Evolutionary conservation across 1,139 yeast genomes (phyloP).

Genomic region (Candida neerlandica): DNA sequence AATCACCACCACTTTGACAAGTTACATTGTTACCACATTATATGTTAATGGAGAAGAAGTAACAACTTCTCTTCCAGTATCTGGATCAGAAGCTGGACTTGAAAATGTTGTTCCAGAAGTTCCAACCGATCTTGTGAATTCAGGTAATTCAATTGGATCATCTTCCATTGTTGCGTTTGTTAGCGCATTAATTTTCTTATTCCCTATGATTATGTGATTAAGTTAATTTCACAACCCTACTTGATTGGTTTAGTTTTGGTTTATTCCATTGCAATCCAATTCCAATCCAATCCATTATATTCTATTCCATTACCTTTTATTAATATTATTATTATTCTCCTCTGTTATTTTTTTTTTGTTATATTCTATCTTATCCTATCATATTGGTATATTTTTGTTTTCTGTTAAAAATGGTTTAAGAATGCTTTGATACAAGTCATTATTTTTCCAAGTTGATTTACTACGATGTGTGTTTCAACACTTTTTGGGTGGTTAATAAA

Average conservation of each 20-base stretch:
- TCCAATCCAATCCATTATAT: too few species aligned
- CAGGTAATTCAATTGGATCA: background rate
- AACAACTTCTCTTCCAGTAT: background rate
- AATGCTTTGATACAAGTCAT: too few species aligned
- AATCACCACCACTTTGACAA: constrained; percentile 15
- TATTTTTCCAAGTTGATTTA: too few species aligned
- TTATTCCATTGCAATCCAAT: too few species aligned
- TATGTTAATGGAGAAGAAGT: background rate
- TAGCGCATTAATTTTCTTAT: background rate
- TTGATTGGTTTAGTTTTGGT: background rate
- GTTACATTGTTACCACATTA: constrained; percentile 10
- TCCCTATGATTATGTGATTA: constrained; percentile 3
- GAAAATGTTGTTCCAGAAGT: constrained; percentile 1
- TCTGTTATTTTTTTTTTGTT: background rate
- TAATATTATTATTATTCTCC: background rate
- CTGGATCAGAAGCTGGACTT: constrained; percentile 3
- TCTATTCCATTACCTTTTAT: background rate
- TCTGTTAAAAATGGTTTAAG: too few species aligned
- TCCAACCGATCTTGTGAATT: background rate
- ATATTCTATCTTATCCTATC: background rate
- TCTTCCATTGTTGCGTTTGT: background rate
- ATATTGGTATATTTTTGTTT: background rate
- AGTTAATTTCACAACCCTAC: background rate
- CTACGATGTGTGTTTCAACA: too few species aligned
- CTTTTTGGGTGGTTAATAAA: too few species aligned